phyloP scores from a whole-genome alignment of 2,329 filamentous ascomycete species.

The Talaromyces islandicus region DNA sequence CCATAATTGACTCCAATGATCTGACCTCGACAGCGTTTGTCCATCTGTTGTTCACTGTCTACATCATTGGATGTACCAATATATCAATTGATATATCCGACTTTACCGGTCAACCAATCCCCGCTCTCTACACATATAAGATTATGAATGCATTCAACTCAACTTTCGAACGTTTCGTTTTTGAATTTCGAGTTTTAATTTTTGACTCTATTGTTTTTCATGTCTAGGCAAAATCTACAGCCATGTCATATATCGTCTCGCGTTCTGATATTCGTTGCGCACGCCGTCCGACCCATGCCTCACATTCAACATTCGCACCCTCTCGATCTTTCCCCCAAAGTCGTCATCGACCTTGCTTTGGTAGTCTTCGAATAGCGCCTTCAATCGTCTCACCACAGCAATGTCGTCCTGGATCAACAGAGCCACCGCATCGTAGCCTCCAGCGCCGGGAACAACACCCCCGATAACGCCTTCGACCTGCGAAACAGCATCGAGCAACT shows the following conservation, averaged over 20 bases:
- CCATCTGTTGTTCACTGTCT: too few species aligned
- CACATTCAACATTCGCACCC: constrained; percentile 40
- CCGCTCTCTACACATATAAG: too few species aligned
- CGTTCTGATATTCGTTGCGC: constrained; percentile 28
- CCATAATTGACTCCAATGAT: too few species aligned
- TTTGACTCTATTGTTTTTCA: not conserved
- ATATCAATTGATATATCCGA: too few species aligned
- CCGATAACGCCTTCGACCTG: constrained; percentile 73
- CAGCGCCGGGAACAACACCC: constrained; percentile 88
- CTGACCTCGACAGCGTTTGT: too few species aligned
- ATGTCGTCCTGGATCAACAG: constrained; percentile 70
- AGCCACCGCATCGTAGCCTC: constrained; percentile 85
- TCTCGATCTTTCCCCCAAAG: constrained; percentile 39
- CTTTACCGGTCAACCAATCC: too few species aligned
- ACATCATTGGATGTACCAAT: too few species aligned
- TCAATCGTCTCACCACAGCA: constrained; percentile 56
- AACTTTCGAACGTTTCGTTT: not conserved
- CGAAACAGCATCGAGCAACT: constrained; percentile 69
- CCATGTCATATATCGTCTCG: constrained; percentile 35
- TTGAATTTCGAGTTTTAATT: not conserved
- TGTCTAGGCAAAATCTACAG: constrained; percentile 8
- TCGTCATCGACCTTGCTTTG: constrained; percentile 42
- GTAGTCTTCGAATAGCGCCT: constrained; percentile 61
- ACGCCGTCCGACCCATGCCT: constrained; percentile 42
- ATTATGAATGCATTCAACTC: not conserved